Percentiles rank a stretch among this genome's conserved stretches.
phyloP scores from a whole-genome alignment of 306 rosid genomes.

The Casuarina glauca region DNA sequence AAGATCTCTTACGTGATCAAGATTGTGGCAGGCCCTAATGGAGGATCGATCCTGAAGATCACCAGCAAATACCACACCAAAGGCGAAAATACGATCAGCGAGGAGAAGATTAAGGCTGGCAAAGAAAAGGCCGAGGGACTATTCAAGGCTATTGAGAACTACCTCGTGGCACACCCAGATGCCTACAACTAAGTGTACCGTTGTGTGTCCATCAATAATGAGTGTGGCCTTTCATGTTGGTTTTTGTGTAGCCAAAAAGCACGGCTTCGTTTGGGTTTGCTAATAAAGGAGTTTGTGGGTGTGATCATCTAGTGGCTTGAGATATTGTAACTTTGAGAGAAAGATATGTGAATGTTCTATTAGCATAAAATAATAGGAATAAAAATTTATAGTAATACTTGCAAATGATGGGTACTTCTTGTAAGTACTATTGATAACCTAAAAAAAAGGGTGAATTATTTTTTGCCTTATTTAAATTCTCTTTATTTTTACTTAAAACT shows the following conservation, averaged over 20 bases:
- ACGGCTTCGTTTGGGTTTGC: neutral
- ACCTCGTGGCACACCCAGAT: slow-evolving; percentile 48
- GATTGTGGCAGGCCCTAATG: slow-evolving; percentile 34
- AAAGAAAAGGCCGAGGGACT: slow-evolving; percentile 37
- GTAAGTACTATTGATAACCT: no score
- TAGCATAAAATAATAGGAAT: no score
- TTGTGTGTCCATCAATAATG: neutral
- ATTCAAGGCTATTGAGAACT: slow-evolving; percentile 34
- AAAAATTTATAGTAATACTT: no score
- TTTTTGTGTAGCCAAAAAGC: neutral
- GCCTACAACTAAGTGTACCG: neutral
- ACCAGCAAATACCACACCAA: slow-evolving; percentile 35
- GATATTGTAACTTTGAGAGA: neutral
- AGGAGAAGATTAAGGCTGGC: slow-evolving; percentile 33
- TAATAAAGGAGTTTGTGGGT: neutral
- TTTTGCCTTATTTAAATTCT: no score
- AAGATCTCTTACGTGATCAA: slow-evolving; percentile 30
- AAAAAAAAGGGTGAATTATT: no score
- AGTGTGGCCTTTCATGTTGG: neutral
- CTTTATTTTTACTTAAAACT: no score
- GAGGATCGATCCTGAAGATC: slow-evolving; percentile 35
- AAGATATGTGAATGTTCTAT: neutral
- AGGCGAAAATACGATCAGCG: slow-evolving; percentile 23
- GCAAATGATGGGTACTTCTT: no score
- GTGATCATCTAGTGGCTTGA: neutral